phyloP scores from a whole-genome alignment of 441 rosid species.

The Pelargonium cotyledonis region DNA sequence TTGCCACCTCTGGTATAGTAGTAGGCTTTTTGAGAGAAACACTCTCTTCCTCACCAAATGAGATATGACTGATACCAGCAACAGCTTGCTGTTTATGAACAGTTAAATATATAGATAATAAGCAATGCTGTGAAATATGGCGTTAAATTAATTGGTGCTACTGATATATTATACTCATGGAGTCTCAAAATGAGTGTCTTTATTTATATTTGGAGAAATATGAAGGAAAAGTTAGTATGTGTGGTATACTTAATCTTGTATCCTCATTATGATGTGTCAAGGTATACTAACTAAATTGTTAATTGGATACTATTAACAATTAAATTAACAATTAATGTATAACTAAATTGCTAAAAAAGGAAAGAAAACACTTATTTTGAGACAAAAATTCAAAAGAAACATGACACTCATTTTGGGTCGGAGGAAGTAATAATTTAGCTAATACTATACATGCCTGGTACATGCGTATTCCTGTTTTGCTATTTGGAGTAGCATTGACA shows the following conservation, averaged over 20 bases:
- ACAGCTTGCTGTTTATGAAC: conserved; percentile 51
- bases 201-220: too few relatives aligned
- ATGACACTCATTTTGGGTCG: too few relatives aligned
- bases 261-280: too few relatives aligned
- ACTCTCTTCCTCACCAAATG: conserved; percentile 72
- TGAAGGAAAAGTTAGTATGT: too few relatives aligned
- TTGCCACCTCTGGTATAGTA: conserved; percentile 70
- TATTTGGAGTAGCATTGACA: conserved; percentile 38
- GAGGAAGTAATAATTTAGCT: too few relatives aligned
- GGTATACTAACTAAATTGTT: too few relatives aligned
- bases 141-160: neutral
- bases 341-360: too few relatives aligned
- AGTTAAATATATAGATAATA: neutral
- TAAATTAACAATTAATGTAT: neutral
- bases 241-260: too few relatives aligned
- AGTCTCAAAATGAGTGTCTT: too few relatives aligned
- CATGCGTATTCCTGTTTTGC: conserved; percentile 53
- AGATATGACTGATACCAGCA: conserved; percentile 85
- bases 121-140: neutral
- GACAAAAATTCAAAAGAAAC: too few relatives aligned
- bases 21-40: conserved; percentile 65
- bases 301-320: neutral
- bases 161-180: too few relatives aligned
- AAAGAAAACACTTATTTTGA: too few relatives aligned
- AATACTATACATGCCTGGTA: conserved; percentile 52